Conservation (phyloP, 176 grass and related monocot genomes). For the Elymus sibiricus region DNA sequence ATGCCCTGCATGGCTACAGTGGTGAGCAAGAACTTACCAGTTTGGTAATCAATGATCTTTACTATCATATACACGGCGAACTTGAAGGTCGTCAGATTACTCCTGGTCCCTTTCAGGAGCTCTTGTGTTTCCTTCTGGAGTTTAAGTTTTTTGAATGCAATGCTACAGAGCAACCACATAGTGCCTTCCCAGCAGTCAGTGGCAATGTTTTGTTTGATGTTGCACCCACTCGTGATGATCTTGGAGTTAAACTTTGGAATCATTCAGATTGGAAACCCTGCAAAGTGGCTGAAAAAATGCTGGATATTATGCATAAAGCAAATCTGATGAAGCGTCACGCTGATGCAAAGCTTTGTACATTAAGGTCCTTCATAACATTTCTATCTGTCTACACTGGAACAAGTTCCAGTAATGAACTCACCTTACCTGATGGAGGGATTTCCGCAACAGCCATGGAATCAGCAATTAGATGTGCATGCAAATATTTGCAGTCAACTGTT, state of each 20-base stretch:
- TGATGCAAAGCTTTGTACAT: slow-evolving; percentile 59
- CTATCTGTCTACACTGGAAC: slow-evolving; percentile 71
- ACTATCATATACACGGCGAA: slow-evolving; percentile 65
- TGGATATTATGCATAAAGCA: slow-evolving; percentile 56
- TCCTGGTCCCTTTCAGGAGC: slow-evolving; percentile 78
- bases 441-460: slow-evolving; percentile 39
- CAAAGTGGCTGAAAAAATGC: slow-evolving; percentile 65
- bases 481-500: slow-evolving; percentile 48
- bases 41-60: slow-evolving; percentile 71
- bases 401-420: slow-evolving; percentile 32
- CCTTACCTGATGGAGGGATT: slow-evolving; percentile 42
- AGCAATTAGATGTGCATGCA: slow-evolving; percentile 56
- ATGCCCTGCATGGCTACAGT: slow-evolving; percentile 58
- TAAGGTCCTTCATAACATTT: slow-evolving; percentile 64
- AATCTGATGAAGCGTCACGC: slow-evolving; percentile 55
- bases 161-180: slow-evolving; percentile 25
- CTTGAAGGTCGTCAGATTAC: slow-evolving; percentile 72
- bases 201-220: slow-evolving; percentile 52
- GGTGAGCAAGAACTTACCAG: slow-evolving; percentile 42
- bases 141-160: slow-evolving; percentile 68
- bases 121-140: slow-evolving; percentile 65
- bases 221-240: slow-evolving; percentile 41
- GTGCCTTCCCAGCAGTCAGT: slow-evolving; percentile 15
- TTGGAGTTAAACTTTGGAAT: slow-evolving; percentile 70
- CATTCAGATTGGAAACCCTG: slow-evolving; percentile 56